Evolutionary conservation across 23 red algal species (phyloP).

Genomic region (Cyanidioschyzon merolae): DNA sequence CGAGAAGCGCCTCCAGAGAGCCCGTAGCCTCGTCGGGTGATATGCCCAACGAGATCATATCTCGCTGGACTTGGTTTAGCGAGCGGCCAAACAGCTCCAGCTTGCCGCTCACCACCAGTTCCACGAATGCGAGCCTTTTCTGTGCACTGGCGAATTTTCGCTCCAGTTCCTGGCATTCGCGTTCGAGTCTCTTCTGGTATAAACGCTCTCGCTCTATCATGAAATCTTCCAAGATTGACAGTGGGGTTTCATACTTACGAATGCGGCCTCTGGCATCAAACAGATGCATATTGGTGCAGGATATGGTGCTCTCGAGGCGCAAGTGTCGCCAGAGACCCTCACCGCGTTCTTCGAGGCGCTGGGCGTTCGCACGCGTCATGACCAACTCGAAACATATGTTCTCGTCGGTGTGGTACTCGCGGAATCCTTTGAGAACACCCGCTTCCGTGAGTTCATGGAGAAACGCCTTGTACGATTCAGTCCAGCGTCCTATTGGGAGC

Average conservation of each 20-base stretch:
- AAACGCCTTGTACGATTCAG: constrained; percentile 27
- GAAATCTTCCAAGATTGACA: constrained; percentile 60
- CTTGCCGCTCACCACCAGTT: constrained; percentile 62
- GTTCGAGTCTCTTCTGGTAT: constrained; percentile 48
- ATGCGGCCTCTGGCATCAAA: constrained; percentile 74
- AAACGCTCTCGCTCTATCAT: constrained; percentile 48
- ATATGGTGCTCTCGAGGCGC: constrained; percentile 45
- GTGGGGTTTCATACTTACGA: constrained; percentile 57
- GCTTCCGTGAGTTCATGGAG: constrained; percentile 26
- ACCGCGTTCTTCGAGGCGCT: not conserved
- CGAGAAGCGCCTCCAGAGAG: constrained; percentile 73
- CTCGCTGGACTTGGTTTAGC: constrained; percentile 1
- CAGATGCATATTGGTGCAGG: constrained; percentile 85
- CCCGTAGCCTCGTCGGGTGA: constrained; percentile 25
- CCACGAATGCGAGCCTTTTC: constrained; percentile 78
- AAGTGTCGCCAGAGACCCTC: constrained; percentile 24
- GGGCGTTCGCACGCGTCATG: constrained; percentile 17
- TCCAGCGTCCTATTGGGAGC: constrained; percentile 78
- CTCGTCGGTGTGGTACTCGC: constrained; percentile 72
- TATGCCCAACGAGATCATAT: not conserved
- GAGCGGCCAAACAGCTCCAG: constrained; percentile 42
- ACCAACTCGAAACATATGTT: constrained; percentile 62
- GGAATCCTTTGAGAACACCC: constrained; percentile 66
- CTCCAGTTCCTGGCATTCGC: constrained; percentile 36
- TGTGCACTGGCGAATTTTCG: constrained; percentile 31